Conservation (phyloP, 768 basidiomycete species). For the Lentinus tigrinus region DNA sequence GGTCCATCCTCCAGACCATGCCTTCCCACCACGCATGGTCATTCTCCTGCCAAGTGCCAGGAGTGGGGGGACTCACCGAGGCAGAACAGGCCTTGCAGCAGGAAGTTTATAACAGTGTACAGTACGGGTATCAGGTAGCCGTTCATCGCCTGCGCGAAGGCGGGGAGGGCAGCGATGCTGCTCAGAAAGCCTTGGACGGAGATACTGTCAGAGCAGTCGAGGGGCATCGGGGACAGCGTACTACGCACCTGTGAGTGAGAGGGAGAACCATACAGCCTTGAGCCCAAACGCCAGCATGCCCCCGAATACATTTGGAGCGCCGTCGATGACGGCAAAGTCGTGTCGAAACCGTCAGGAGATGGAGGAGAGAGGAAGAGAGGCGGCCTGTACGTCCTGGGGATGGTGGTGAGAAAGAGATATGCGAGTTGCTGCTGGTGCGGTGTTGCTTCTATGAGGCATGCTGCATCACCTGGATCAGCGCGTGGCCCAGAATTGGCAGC, state of each 20-base stretch:
- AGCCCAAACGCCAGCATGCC: constrained; percentile 56
- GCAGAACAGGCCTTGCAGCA: constrained; percentile 57
- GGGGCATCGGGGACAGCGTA: background rate
- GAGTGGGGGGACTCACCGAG: constrained; percentile 41
- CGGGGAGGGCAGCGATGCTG: constrained; percentile 48
- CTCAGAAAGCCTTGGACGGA: constrained; percentile 42
- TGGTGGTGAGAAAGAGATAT: constrained; percentile 14
- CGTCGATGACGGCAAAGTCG: constrained; percentile 4
- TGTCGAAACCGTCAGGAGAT: background rate
- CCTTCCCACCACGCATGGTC: constrained; percentile 36
- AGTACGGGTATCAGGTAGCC: constrained; percentile 48
- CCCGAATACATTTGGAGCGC: constrained; percentile 6
- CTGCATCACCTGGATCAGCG: constrained; percentile 11
- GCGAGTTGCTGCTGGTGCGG: constrained; percentile 6
- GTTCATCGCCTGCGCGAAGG: constrained; percentile 43
- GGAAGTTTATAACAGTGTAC: constrained; percentile 50
- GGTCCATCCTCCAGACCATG: constrained; percentile 64
- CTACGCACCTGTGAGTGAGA: constrained; percentile 51
- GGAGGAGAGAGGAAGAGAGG: constrained; percentile 5
- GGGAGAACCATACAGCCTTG: constrained; percentile 56
- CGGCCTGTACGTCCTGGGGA: constrained; percentile 2
- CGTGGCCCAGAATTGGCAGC: background rate
- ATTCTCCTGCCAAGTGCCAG: background rate
- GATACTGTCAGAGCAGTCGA: background rate
- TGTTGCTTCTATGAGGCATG: constrained; percentile 9